Percentiles rank a stretch among this genome's conserved stretches.
phyloP scores from a whole-genome alignment of 352 stramenopile species.

The Aphanomyces euteiches region DNA sequence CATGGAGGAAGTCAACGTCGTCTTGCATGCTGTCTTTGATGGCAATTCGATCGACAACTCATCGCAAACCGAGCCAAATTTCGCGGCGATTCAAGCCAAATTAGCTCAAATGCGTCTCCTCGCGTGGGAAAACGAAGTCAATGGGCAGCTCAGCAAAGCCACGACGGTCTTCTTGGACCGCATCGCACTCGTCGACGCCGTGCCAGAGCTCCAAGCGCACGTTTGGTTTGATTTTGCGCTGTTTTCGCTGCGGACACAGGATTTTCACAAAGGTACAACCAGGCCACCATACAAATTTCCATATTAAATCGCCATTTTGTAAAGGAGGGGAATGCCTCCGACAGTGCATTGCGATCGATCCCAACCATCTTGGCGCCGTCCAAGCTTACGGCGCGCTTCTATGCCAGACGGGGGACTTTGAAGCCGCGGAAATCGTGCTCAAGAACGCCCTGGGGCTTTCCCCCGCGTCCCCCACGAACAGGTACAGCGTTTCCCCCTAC shows the following conservation, averaged over 20 bases:
- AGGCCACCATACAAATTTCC: background rate
- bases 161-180: slow-evolving; percentile 61
- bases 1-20: slow-evolving; percentile 71
- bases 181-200: slow-evolving; percentile 52
- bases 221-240: slow-evolving; percentile 66
- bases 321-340: slow-evolving; percentile 40
- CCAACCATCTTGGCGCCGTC: slow-evolving; percentile 40
- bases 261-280: slow-evolving; percentile 52
- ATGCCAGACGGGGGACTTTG: slow-evolving; percentile 54
- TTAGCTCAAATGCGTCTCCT: slow-evolving; percentile 40
- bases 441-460: slow-evolving; percentile 41
- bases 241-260: slow-evolving; percentile 48
- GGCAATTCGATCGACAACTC: slow-evolving; percentile 5
- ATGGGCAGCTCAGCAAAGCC: slow-evolving; percentile 56
- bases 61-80: background rate
- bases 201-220: slow-evolving; percentile 18
- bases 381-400: slow-evolving; percentile 55
- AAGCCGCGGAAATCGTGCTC: slow-evolving; percentile 40
- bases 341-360: slow-evolving; percentile 55
- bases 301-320: background rate
- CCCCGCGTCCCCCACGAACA: background rate
- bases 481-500: background rate
- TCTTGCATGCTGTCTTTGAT: slow-evolving; percentile 62
- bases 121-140: slow-evolving; percentile 69
- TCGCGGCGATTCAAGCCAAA: slow-evolving; percentile 1